phyloP scores from a whole-genome alignment of 371 early-diverging fungal genomes.

The Apophysomyces trapeziformis region DNA sequence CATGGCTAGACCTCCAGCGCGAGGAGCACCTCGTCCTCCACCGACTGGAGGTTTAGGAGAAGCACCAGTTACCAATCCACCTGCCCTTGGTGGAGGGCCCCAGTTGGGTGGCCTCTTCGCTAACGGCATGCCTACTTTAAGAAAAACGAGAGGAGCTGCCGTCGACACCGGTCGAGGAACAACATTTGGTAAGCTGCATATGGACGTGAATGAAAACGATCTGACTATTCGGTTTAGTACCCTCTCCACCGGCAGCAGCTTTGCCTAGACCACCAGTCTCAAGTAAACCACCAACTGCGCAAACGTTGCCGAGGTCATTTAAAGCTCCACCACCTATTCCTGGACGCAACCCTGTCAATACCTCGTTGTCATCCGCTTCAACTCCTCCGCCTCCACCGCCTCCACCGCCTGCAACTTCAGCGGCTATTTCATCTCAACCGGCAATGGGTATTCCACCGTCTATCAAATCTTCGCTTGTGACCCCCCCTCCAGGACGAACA shows the following conservation, averaged over 20 bases:
- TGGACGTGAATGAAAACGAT: not conserved
- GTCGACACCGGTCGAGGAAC: slow-evolving; percentile 40
- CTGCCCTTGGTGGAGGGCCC: slow-evolving; percentile 35
- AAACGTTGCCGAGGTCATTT: slow-evolving; percentile 43
- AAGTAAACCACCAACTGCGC: slow-evolving; percentile 21
- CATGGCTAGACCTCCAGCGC: slow-evolving; percentile 29
- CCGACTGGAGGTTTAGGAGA: slow-evolving; percentile 31
- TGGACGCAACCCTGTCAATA: slow-evolving; percentile 11
- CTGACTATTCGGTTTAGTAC: not conserved
- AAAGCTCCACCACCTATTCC: slow-evolving; percentile 50
- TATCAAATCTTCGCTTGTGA: slow-evolving; percentile 23
- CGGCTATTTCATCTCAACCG: slow-evolving; percentile 29
- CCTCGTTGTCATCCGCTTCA: slow-evolving; percentile 13
- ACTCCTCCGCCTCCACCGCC: slow-evolving; percentile 29
- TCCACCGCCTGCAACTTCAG: slow-evolving; percentile 13
- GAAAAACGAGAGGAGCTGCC: slow-evolving; percentile 53
- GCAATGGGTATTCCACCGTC: slow-evolving; percentile 32
- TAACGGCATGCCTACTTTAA: slow-evolving; percentile 69
- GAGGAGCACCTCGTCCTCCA: slow-evolving; percentile 15
- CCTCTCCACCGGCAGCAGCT: slow-evolving; percentile 26
- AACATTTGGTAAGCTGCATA: slow-evolving; percentile 3
- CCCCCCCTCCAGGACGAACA: slow-evolving; percentile 40
- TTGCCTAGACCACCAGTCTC: slow-evolving; percentile 20
- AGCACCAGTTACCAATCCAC: slow-evolving; percentile 25
- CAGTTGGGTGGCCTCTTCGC: slow-evolving; percentile 68